Percentiles rank a stretch among this genome's conserved stretches.
Evolutionary conservation across 345 rosid genomes (phyloP).

Genomic region (Salix caprea): DNA sequence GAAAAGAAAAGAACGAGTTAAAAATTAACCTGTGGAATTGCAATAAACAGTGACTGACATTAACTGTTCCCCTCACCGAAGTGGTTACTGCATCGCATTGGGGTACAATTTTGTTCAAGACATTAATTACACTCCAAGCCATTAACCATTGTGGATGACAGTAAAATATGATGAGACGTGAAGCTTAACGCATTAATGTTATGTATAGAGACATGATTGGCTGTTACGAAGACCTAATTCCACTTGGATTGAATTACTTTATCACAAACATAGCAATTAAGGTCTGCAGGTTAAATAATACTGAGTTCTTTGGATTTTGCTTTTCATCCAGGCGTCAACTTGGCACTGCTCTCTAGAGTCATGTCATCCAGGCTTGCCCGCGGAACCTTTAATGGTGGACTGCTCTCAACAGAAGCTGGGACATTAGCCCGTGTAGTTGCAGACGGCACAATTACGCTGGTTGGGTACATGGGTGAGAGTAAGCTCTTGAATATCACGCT

Average conservation of each 20-base stretch:
- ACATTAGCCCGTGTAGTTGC: conserved; percentile 95
- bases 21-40: not conserved
- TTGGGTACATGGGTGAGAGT: conserved; percentile 71
- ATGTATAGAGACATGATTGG: too few relatives aligned
- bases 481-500: conserved; percentile 77
- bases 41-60: not conserved
- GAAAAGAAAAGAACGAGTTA: not conserved
- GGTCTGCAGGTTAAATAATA: not conserved
- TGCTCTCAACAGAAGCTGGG: conserved; percentile 94
- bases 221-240: not conserved
- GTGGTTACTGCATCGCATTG: not conserved
- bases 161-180: not conserved
- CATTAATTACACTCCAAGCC: not conserved
- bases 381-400: conserved; percentile 95
- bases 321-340: conserved; percentile 63
- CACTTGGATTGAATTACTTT: not conserved
- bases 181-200: not conserved
- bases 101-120: not conserved
- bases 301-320: not conserved
- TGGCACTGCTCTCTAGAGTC: conserved; percentile 85
- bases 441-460: conserved; percentile 84
- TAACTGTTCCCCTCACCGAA: not conserved
- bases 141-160: not conserved
- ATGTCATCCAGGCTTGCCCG: conserved; percentile 96
- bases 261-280: not conserved